phyloP scores from a whole-genome alignment of 208 protist species.

The Leishmania tropica region DNA sequence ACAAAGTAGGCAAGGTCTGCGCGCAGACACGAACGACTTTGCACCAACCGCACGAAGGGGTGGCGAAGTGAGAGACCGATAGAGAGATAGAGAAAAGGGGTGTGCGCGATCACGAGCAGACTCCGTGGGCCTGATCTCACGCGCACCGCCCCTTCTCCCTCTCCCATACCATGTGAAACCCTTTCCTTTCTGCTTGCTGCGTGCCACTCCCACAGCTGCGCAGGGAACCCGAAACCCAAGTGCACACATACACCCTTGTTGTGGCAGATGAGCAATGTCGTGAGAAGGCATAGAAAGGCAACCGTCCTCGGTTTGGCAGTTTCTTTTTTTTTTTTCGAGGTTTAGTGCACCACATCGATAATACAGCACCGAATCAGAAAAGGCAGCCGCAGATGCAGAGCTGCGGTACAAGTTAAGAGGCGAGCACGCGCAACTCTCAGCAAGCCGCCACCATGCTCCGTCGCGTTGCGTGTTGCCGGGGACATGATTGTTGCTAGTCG shows the following conservation, averaged over 20 bases:
- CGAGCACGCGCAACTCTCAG: too few relatives aligned
- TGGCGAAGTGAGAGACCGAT: neutral
- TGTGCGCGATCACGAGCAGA: neutral
- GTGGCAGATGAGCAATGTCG: neutral
- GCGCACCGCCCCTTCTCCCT: neutral
- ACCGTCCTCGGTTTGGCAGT: too few relatives aligned
- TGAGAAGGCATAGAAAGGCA: neutral
- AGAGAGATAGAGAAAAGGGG: neutral
- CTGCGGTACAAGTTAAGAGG: neutral
- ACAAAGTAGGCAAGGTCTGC: neutral
- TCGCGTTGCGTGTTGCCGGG: neutral
- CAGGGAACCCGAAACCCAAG: neutral
- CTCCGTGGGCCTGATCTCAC: neutral
- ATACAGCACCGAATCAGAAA: constrained; percentile 20
- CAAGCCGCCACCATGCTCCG: neutral
- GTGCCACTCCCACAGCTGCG: neutral
- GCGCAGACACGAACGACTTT: neutral
- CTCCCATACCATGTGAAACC: neutral
- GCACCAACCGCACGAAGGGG: neutral
- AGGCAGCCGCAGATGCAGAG: neutral
- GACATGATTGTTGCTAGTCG: constrained; percentile 27
- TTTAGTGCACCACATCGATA: neutral
- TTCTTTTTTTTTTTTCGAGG: neutral
- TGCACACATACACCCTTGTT: neutral
- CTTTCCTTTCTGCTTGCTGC: neutral